Base-by-base conservation (phyloP, 352 stramenopile genomes). In the Globisporangium parvum region DNA sequence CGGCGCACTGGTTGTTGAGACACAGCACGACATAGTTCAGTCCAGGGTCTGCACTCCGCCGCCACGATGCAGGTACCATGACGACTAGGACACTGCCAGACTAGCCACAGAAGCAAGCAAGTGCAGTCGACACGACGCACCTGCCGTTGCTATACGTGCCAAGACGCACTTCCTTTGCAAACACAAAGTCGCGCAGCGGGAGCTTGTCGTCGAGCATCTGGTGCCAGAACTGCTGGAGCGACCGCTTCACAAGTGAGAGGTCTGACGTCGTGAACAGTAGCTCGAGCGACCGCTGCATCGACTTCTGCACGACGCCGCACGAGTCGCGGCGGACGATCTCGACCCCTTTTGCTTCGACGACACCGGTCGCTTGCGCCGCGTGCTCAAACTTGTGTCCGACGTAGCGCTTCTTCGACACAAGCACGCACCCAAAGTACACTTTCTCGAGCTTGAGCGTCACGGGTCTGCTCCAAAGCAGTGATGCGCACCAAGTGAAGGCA, bases 351-450 rank as follows among this genome's bases (percentile, higher is more conserved):
- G 80, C 81, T 51, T 98, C 89, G 17, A 98, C 60, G 4, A 71
- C 67, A 8, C 78, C 78, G 3, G 70, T 52, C 24, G 66, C 37
- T 63, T 93, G 73, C 2, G 46, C 66, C 26, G 66, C 55, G 40
- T 65, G 69, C 56, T 97, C 90, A 60, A 86, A 96, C 39, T 91
- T 95, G 60, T 79, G 70, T 2, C 92, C 91, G 17, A 92, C 86
- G 53, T 98, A 98, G 6, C 93, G 82, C 67, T 98, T 98, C 66
- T 98, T 98, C n/a, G 88, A 96, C 4, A 97, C 87, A 1, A 98
- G 69, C 23, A 98, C 71, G 47, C 75, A 96, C 1, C 88, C 87
- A 61, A 93, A 84, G 66, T 98, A 98, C 21, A 98, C 88, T 70
- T 98, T 95, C 56, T 95, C 85, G 35, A 95, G 44, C 63, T 95